Evolutionary conservation across 345 rosid genomes (phyloP).

Genomic region (Dimocarpus longan): DNA sequence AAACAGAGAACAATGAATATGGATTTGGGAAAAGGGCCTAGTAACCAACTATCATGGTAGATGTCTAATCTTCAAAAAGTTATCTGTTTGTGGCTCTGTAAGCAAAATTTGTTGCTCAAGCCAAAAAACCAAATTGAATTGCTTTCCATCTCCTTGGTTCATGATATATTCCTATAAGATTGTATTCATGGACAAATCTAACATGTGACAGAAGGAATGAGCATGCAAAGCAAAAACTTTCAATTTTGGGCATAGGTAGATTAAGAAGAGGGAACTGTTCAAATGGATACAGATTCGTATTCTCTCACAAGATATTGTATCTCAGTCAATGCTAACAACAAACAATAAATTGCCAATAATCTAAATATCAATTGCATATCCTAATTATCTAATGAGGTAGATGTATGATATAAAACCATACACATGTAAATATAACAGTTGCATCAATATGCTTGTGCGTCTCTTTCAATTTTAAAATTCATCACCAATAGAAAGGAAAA

Average conservation of each 20-base stretch:
- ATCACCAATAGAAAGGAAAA: background rate
- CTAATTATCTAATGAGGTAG: background rate
- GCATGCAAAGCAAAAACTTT: background rate
- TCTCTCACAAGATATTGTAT: background rate
- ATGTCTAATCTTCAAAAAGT: background rate
- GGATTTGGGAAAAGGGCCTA: background rate
- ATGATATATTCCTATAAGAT: background rate
- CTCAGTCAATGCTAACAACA: background rate
- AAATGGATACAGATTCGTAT: background rate
- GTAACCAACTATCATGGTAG: background rate
- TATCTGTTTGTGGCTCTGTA: background rate
- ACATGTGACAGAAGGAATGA: background rate
- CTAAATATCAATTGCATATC: background rate
- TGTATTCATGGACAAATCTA: background rate
- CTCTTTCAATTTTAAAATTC: background rate
- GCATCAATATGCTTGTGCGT: background rate
- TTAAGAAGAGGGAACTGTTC: background rate
- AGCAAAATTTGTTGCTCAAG: background rate
- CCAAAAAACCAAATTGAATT: background rate
- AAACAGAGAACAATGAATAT: background rate
- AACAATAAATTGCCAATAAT: background rate
- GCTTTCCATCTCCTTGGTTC: background rate
- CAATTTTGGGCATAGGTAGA: background rate
- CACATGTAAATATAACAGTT: background rate
- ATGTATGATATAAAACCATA: background rate